These are phyloP conservation scores for Talaromyces wortmannii DNA, from an alignment of 495 filamentous ascomycete genomes.

Conservation along the genomic window DNA sequence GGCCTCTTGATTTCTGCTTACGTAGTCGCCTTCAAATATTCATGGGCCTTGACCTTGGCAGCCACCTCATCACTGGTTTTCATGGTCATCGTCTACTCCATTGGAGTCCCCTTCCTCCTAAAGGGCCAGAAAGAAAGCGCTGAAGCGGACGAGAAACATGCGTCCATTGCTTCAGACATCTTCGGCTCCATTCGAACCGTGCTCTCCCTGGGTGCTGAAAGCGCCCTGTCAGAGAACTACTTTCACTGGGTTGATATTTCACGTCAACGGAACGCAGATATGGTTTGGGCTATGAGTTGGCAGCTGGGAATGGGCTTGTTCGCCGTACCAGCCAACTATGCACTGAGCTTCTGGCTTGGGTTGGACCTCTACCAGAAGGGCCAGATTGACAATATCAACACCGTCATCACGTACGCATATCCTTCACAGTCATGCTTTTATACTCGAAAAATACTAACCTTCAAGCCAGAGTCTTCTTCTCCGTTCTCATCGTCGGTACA, in stretches of 20 bases:
- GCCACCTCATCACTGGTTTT: slow-evolving; percentile 32
- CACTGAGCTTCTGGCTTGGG: slow-evolving; percentile 25
- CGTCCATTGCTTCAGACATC: slow-evolving; percentile 39
- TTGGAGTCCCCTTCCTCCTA: slow-evolving; percentile 36
- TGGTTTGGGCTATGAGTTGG: slow-evolving; percentile 9
- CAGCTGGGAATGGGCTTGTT: slow-evolving; percentile 26
- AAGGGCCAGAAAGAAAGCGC: slow-evolving; percentile 18
- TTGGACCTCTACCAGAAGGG: slow-evolving; percentile 23
- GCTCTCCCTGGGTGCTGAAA: slow-evolving; percentile 43
- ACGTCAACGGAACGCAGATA: slow-evolving; percentile 40
- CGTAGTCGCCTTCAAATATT: slow-evolving; percentile 40
- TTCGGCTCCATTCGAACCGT: slow-evolving; percentile 45
- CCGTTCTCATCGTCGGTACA: slow-evolving; percentile 11
- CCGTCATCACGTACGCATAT: slow-evolving; percentile 32
- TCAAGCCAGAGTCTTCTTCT: slow-evolving; percentile 28
- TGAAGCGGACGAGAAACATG: slow-evolving; percentile 22
- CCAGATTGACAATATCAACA: slow-evolving; percentile 28
- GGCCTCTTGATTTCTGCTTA: slow-evolving; percentile 45
- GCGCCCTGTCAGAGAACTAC: slow-evolving; percentile 29
- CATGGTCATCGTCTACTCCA: slow-evolving; percentile 18
- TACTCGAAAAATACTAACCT: background rate
- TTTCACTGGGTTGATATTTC: slow-evolving; percentile 50
- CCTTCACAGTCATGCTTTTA: slow-evolving; percentile 22
- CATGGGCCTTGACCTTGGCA: slow-evolving; percentile 41
- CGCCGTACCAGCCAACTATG: slow-evolving; percentile 13